Evolutionary conservation across 2,329 filamentous ascomycete genomes (phyloP).

Genomic region (Delphinella strobiligena): DNA sequence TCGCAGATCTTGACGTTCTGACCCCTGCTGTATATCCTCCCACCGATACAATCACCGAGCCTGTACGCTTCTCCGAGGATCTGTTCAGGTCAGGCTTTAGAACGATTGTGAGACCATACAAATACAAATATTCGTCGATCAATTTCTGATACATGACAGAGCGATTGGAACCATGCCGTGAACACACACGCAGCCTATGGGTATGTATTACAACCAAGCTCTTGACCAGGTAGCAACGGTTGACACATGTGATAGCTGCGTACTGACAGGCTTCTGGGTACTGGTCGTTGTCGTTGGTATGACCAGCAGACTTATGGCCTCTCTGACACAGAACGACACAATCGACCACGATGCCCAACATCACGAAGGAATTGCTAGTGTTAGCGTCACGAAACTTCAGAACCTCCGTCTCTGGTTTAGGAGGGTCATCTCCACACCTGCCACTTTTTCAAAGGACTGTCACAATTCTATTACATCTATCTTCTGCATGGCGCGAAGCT

Average conservation of each 20-base stretch:
- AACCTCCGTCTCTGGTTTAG: too few species aligned
- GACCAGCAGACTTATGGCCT: neutral
- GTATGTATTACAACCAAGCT: too few species aligned
- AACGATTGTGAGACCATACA: neutral
- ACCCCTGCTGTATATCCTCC: neutral
- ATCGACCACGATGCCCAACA: neutral
- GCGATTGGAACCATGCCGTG: neutral
- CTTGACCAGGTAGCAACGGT: too few species aligned
- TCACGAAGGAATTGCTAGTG: neutral
- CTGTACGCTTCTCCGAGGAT: neutral
- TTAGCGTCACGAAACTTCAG: neutral
- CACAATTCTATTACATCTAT: neutral
- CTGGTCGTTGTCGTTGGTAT: neutral
- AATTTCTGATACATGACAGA: neutral
- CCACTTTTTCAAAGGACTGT: neutral
- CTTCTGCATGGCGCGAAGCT: neutral
- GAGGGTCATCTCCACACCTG: neutral
- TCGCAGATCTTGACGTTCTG: neutral
- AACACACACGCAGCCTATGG: neutral
- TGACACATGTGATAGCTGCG: too few species aligned
- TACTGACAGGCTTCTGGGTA: neutral
- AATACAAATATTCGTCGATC: neutral
- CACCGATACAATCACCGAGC: neutral
- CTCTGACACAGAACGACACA: neutral
- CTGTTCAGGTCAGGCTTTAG: neutral